Evolutionary conservation across 768 basidiomycete genomes (phyloP).

Genomic region (Boletus insuetus): DNA sequence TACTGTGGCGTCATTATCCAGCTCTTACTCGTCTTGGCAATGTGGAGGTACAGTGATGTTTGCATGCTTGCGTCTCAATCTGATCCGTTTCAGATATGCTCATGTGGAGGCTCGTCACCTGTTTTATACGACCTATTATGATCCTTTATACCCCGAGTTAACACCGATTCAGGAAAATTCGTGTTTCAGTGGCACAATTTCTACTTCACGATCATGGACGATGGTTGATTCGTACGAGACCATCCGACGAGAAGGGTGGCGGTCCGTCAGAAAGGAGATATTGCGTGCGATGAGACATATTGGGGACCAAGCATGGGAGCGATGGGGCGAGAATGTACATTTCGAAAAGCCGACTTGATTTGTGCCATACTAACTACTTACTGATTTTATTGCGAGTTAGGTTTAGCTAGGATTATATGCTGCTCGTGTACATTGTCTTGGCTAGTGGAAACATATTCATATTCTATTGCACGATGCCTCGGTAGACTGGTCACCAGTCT

Average conservation of each 20-base stretch:
- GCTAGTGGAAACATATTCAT: slow-evolving; percentile 10
- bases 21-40: slow-evolving; percentile 42
- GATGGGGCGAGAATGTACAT: slow-evolving; percentile 35
- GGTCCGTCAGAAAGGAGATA: slow-evolving; percentile 35
- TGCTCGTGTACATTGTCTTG: slow-evolving; percentile 15
- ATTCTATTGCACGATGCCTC: not conserved
- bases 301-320: slow-evolving; percentile 43
- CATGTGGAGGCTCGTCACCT: slow-evolving; percentile 49
- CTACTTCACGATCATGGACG: slow-evolving; percentile 39
- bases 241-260: slow-evolving; percentile 41
- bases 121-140: slow-evolving; percentile 75
- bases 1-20: slow-evolving; percentile 43
- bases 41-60: slow-evolving; percentile 54
- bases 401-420: slow-evolving; percentile 8
- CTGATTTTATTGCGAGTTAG: slow-evolving; percentile 16
- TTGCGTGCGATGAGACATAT: slow-evolving; percentile 39
- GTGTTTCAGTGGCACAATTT: slow-evolving; percentile 30
- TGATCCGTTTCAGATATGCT: slow-evolving; percentile 32
- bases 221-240: slow-evolving; percentile 36
- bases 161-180: slow-evolving; percentile 43
- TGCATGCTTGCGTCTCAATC: slow-evolving; percentile 1
- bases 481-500: too few relatives aligned
- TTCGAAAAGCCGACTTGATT: slow-evolving; percentile 31
- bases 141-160: slow-evolving; percentile 74
- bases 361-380: slow-evolving; percentile 13